A percentile compares a stretch with the other conserved stretches of the same genome.
These are phyloP conservation scores for Aspergillus campestris DNA, from an alignment of 495 filamentous ascomycete species.

Conservation along the genomic window DNA sequence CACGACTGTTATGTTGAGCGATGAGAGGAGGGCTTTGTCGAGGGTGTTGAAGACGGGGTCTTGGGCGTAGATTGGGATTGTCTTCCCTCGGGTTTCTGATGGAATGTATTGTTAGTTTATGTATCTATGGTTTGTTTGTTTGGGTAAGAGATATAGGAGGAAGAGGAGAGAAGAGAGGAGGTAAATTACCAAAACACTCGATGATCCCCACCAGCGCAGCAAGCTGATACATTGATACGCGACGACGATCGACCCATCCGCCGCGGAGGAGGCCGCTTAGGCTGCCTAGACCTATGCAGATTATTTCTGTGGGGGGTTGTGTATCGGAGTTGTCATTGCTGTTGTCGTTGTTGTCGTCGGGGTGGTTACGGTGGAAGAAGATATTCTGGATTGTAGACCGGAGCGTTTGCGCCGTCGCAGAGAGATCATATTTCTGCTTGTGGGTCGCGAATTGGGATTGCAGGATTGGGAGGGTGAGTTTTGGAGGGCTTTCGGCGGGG, in stretches of 20 bases:
- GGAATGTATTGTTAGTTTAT: background rate
- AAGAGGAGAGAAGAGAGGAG: background rate
- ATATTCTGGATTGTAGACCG: slow-evolving; percentile 1
- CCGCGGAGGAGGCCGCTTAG: slow-evolving; percentile 37
- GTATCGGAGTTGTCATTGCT: background rate
- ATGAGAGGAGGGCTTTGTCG: slow-evolving; percentile 50
- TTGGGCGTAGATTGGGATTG: slow-evolving; percentile 44
- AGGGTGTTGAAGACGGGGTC: slow-evolving; percentile 60
- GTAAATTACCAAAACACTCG: slow-evolving; percentile 16
- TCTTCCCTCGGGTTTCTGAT: background rate
- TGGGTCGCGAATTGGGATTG: slow-evolving; percentile 23
- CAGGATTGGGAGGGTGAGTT: slow-evolving; percentile 31
- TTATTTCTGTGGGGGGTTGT: slow-evolving; percentile 10
- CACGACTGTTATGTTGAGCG: slow-evolving; percentile 46
- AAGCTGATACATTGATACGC: slow-evolving; percentile 48
- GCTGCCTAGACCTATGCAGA: slow-evolving; percentile 50
- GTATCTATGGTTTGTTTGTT: background rate
- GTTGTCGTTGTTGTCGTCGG: background rate
- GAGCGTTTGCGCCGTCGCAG: slow-evolving; percentile 19
- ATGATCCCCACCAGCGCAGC: slow-evolving; percentile 51
- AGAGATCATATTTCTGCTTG: slow-evolving; percentile 21
- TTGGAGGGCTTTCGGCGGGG: slow-evolving; percentile 26
- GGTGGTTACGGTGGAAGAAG: background rate
- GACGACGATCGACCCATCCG: slow-evolving; percentile 38
- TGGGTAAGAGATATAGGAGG: background rate